Conservation (phyloP, 1,284 basidiomycete species). For the Melampsora abietis-canadensis region DNA sequence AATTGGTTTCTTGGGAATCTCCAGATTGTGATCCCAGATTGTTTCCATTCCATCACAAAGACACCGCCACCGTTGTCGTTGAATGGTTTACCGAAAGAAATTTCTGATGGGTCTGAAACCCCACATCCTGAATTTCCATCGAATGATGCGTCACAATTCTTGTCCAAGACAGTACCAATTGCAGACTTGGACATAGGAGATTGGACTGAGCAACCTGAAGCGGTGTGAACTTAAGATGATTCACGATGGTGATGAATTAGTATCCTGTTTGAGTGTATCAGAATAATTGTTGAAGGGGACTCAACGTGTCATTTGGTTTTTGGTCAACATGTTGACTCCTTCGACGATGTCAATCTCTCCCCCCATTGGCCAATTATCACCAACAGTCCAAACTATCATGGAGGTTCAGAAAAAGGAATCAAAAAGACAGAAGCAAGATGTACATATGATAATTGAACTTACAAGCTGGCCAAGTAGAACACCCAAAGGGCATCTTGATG, state of each 20-base stretch:
- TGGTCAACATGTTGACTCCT: conserved; percentile 59
- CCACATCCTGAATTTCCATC: conserved; percentile 66
- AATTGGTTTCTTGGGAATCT: conserved; percentile 53
- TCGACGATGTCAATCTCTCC: conserved; percentile 74
- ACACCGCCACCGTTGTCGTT: conserved; percentile 71
- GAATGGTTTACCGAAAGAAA: conserved; percentile 68
- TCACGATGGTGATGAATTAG: too few relatives aligned
- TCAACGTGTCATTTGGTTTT: conserved; percentile 31
- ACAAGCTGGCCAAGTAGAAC: conserved; percentile 74
- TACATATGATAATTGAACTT: background rate
- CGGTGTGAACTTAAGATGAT: conserved; percentile 61
- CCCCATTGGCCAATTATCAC: conserved; percentile 65
- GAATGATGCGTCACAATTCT: conserved; percentile 24
- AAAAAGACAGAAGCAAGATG: background rate
- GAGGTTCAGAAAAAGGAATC: too few relatives aligned
- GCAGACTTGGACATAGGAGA: conserved; percentile 55
- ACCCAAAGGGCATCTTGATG: conserved; percentile 70
- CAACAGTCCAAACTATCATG: conserved; percentile 58
- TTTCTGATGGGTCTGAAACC: conserved; percentile 59
- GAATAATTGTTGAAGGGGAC: background rate
- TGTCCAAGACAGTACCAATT: conserved; percentile 49
- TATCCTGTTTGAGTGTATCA: background rate
- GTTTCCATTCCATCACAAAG: conserved; percentile 69
- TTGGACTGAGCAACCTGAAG: conserved; percentile 60
- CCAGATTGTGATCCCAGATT: conserved; percentile 68